Conservation (phyloP, 2,329 filamentous ascomycete species). For the Talaromyces sp. region DNA sequence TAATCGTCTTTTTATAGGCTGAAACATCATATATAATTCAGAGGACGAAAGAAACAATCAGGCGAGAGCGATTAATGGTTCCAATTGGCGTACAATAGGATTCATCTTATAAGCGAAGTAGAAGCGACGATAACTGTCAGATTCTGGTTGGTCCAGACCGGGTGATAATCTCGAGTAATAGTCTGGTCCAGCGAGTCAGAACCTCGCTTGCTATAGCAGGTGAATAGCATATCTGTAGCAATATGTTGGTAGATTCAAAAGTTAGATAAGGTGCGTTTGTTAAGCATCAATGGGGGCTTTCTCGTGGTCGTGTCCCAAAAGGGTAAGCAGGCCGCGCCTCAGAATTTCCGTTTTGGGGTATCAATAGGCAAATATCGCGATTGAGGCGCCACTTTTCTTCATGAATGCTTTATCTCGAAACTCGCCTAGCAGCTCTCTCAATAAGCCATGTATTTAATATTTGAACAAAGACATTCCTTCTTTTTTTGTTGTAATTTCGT, state of each 20-base stretch:
- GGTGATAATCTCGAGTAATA: not conserved
- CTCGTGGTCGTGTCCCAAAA: not conserved
- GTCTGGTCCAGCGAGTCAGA: not conserved
- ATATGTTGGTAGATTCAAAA: not conserved
- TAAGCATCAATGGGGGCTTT: not conserved
- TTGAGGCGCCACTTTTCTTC: conserved; percentile 4
- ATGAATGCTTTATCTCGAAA: not conserved
- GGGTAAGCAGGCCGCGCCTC: not conserved
- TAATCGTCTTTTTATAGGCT: not conserved
- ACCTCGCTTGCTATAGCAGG: not conserved
- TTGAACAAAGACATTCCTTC: not conserved
- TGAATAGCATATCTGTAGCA: not conserved
- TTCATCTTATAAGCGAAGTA: not conserved
- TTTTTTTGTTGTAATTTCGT: not conserved
- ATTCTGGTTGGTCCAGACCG: not conserved
- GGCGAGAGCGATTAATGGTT: not conserved
- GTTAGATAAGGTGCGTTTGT: not conserved
- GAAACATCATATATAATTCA: not conserved
- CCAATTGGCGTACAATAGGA: not conserved
- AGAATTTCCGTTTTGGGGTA: conserved; percentile 11
- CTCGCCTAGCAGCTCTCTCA: not conserved
- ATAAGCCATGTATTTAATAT: conserved; percentile 5
- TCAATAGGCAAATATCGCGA: conserved; percentile 11
- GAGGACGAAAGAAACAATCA: not conserved
- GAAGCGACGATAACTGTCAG: not conserved